Evolutionary conservation across 106 monocot species (phyloP).

Genomic region (Iris macrosiphon): DNA sequence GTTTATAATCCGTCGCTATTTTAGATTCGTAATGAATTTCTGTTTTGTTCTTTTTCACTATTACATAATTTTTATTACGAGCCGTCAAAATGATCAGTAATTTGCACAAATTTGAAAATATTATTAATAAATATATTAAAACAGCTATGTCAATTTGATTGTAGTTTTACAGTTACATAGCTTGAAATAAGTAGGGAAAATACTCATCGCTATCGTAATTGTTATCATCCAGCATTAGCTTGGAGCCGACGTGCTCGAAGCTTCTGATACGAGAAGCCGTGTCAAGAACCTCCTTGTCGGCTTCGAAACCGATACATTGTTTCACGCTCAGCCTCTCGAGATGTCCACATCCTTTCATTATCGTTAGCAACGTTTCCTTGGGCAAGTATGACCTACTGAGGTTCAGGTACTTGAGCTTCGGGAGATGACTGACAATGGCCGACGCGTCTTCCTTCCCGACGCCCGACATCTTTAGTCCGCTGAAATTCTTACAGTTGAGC

Average conservation of each 20-base stretch:
- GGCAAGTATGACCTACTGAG: slow-evolving; percentile 11
- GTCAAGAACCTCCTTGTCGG: slow-evolving; percentile 5
- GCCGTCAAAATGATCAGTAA: no score
- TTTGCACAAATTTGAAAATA: no score
- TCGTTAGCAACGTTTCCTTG: slow-evolving; percentile 7
- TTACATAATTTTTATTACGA: no score
- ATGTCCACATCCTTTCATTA: slow-evolving; percentile 14
- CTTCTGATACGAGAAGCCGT: slow-evolving; percentile 1
- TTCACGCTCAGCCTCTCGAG: slow-evolving; percentile 5
- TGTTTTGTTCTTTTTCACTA: no score
- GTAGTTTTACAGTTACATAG: no score
- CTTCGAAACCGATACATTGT: slow-evolving; percentile 9
- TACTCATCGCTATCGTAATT: no score
- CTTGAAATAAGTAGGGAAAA: no score
- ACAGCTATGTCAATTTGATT: no score
- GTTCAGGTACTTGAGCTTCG: slow-evolving; percentile 6
- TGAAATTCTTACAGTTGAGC: slow-evolving; percentile 10
- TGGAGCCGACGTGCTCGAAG: slow-evolving; percentile 5
- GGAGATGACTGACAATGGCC: slow-evolving; percentile 5
- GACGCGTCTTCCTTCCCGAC: slow-evolving; percentile 1
- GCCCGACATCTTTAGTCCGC: neutral
- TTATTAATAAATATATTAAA: no score
- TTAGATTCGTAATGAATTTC: no score
- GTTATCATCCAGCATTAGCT: no score
- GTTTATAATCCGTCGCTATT: no score